phyloP scores from a whole-genome alignment of 108 stramenopile genomes.

The Nitzschia sp. region DNA sequence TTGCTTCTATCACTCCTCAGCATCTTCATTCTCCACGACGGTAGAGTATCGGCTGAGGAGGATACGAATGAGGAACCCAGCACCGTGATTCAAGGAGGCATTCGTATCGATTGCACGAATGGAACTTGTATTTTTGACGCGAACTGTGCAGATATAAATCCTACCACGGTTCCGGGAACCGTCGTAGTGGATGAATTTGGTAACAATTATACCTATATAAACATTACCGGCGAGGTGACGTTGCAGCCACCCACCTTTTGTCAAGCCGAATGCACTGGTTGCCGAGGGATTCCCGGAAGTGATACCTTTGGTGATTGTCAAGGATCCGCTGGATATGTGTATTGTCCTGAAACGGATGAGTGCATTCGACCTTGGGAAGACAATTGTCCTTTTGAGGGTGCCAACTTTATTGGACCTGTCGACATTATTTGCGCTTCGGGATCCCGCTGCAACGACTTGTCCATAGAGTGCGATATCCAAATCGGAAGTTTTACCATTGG shows the following conservation, averaged over 20 bases:
- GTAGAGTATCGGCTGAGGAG: no score
- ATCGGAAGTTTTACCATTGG: background rate
- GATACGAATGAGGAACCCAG: no score
- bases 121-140: background rate
- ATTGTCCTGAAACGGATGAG: conserved; percentile 8
- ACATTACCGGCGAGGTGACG: background rate
- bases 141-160: background rate
- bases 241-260: background rate
- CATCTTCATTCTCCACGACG: no score
- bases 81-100: background rate
- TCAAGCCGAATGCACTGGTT: background rate
- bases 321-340: conserved; percentile 9
- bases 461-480: background rate
- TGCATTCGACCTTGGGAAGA: conserved; percentile 6
- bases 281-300: background rate
- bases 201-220: background rate
- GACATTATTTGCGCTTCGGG: background rate
- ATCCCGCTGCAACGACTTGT: background rate
- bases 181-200: background rate
- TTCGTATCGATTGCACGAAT: background rate
- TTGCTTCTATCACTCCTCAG: no score
- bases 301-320: background rate
- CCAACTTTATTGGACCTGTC: background rate
- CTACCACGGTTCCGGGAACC: background rate
- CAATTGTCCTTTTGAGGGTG: conserved; percentile 16